phyloP scores from a whole-genome alignment of 2,329 filamentous ascomycete species.

The Fusarium sp. region DNA sequence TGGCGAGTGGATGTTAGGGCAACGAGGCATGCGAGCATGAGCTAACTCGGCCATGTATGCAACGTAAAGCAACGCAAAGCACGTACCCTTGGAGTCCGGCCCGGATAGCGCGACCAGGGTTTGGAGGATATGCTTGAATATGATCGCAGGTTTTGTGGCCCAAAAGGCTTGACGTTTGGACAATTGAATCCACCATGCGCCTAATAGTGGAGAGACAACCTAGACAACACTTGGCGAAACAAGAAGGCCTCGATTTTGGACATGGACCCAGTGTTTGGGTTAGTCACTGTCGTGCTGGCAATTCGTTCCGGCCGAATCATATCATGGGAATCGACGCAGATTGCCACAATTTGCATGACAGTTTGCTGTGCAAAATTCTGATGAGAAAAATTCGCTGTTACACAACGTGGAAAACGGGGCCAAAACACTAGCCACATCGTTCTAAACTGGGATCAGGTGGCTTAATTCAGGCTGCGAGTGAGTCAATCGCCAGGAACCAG shows the following conservation, averaged over 20 bases:
- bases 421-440: constrained; percentile 11
- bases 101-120: constrained; percentile 16
- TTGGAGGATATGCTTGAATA: constrained; percentile 7
- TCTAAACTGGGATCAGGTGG: constrained; percentile 19
- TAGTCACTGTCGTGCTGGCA: constrained; percentile 20
- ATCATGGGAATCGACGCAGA: constrained; percentile 2
- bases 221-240: constrained; percentile 7
- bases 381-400: constrained; percentile 12
- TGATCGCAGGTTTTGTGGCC: constrained; percentile 17
- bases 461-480: constrained; percentile 10
- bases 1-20: constrained; percentile 21
- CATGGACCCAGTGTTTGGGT: constrained; percentile 6
- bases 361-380: constrained; percentile 5
- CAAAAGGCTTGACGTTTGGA: constrained; percentile 21
- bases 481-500: constrained; percentile 28
- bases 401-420: constrained; percentile 1
- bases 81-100: constrained; percentile 17
- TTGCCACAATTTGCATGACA: constrained; percentile 32
- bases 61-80: constrained; percentile 23
- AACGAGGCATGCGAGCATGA: constrained; percentile 31
- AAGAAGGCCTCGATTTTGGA: constrained; percentile 34
- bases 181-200: neutral
- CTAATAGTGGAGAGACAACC: constrained; percentile 30
- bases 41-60: constrained; percentile 31
- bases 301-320: constrained; percentile 23